phyloP scores from a whole-genome alignment of 331 rosid genomes.

The Ulmus americana region DNA sequence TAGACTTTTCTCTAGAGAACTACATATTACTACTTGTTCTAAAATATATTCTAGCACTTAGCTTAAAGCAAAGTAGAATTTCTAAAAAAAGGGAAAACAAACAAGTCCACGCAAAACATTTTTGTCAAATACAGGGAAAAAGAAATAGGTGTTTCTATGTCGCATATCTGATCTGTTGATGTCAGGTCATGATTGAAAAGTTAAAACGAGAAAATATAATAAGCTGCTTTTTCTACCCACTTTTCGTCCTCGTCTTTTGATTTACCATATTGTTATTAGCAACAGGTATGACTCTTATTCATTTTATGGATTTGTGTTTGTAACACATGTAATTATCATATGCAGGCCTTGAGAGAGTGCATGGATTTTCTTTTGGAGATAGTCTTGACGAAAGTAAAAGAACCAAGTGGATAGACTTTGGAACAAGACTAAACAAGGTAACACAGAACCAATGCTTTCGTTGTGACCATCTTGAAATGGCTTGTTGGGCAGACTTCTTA shows the following conservation, averaged over 20 bases:
- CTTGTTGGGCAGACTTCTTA: too few species aligned
- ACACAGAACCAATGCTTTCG: background rate
- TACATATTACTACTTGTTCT: too few species aligned
- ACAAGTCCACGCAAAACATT: too few species aligned
- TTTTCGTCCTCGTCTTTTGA: background rate
- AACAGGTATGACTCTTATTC: too few species aligned
- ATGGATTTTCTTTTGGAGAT: conserved; percentile 87
- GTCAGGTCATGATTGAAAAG: too few species aligned
- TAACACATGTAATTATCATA: conserved; percentile 13
- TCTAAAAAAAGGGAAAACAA: background rate
- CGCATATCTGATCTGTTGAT: too few species aligned
- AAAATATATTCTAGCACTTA: background rate
- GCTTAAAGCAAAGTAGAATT: background rate
- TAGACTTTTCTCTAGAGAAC: too few species aligned
- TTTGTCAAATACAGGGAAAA: too few species aligned
- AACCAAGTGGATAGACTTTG: conserved; percentile 73
- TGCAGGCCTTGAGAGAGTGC: conserved; percentile 84
- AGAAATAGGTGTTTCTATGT: too few species aligned
- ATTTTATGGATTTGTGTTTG: background rate
- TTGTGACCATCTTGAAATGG: background rate
- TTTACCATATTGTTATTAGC: background rate
- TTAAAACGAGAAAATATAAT: too few species aligned
- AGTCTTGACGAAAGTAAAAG: conserved; percentile 64
- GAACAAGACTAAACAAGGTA: conserved; percentile 67
- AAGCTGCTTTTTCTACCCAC: too few species aligned